These are phyloP conservation scores for Heliamphora pulchella DNA, from an alignment of 179 eudicot species.

Conservation along the genomic window DNA sequence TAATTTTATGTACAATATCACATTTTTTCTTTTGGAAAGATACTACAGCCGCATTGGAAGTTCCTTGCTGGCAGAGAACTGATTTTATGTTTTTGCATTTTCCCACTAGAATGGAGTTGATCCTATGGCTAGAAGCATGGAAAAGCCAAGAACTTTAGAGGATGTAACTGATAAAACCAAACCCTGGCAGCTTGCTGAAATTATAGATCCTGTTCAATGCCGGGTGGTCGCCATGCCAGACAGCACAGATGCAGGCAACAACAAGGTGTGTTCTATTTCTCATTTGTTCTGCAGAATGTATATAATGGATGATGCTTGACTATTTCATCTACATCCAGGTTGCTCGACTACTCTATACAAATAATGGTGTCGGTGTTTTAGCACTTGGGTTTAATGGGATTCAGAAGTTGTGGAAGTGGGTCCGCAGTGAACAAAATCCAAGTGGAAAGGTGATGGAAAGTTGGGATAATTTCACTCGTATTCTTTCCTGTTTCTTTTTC, in stretches of 20 bases:
- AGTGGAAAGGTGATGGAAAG: slow-evolving; percentile 42
- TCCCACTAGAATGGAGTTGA: slow-evolving; percentile 66
- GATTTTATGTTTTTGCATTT: slow-evolving; percentile 1
- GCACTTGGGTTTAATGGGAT: slow-evolving; percentile 66
- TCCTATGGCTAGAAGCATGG: slow-evolving; percentile 52
- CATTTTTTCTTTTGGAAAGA: slow-evolving; percentile 8
- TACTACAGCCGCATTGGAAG: neutral
- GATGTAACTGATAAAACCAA: slow-evolving; percentile 63
- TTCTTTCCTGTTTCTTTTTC: neutral
- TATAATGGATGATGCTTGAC: neutral
- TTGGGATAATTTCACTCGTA: neutral
- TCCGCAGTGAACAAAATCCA: slow-evolving; percentile 51
- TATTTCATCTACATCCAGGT: neutral
- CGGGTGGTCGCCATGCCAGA: slow-evolving; percentile 76
- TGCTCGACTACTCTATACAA: slow-evolving; percentile 55
- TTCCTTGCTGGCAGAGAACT: neutral
- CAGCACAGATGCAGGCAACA: slow-evolving; percentile 50
- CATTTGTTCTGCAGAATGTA: neutral
- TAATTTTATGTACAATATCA: neutral
- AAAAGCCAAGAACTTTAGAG: slow-evolving; percentile 61
- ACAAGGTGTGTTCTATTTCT: slow-evolving; percentile 42
- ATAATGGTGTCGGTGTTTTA: slow-evolving; percentile 67
- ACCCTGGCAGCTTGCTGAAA: slow-evolving; percentile 84
- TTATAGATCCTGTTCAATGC: slow-evolving; percentile 71
- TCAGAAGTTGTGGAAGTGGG: slow-evolving; percentile 85